Base-by-base conservation (phyloP, 1,284 basidiomycete species). In the Cutaneotrichosporon cyanovorans region DNA sequence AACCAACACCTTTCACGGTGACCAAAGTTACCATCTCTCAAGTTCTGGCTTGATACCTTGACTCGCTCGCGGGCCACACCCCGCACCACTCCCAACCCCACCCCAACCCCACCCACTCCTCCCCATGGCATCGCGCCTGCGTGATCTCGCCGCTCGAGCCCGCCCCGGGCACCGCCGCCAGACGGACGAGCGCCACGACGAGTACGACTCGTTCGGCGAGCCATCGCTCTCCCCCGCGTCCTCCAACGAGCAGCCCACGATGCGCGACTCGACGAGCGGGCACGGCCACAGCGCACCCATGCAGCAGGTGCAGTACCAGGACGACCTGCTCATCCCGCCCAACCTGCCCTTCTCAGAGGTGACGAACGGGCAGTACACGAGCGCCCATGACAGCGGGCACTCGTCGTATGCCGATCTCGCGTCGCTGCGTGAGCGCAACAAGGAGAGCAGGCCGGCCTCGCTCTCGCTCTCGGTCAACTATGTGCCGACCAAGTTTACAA, bases 401-500 rank as follows among this genome's bases (percentile, higher is more conserved):
- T 53, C 49, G 22, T 57, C 55, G 12, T 50, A 54, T 43, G 45
- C 55, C 4, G 54, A 56, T 37, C 49, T 56, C 30, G 37, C 46
- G 16, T 47, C 48, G n/a, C 50, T 56, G 25, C 45, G 46, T 25
- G 45, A 46, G 23, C 46, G 42, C 31, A 49, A 49, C 37, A 57
- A 57, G 40, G 45, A 53, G 19, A 42, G 44, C 48, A 31, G 63
- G 25, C 62, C 63, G 4, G 48, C 58, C 9, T 56, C 53, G 15
- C 71, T 82, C 16, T 75, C 75, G 9, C 71, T 82, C 16, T 75
- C 75, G 9, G 73, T 80, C 53, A 80, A 83, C 65, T 84, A 82
- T 59, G 71, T 84, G 4, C 82, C 82, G 1, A 72, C 74, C 42
- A 84, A 84, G 65, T 82, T 83, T 63, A 78, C 80, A 18, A 64